phyloP scores from a whole-genome alignment of 169 alveolate genomes.

The Pseudocohnilembus persalinus region DNA sequence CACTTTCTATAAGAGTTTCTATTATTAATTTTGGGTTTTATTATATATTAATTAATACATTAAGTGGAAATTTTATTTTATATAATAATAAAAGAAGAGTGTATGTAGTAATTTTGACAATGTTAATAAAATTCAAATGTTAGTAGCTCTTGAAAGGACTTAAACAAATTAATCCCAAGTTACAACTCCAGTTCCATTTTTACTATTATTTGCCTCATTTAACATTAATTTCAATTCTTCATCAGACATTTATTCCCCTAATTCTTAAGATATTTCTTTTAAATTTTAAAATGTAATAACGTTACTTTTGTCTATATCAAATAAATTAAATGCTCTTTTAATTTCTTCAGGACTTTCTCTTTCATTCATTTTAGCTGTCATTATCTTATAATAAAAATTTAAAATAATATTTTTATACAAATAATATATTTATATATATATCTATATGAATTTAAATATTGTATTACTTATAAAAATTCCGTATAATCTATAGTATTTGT shows the following conservation, averaged over 20 bases:
- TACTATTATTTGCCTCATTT: conserved; percentile 64
- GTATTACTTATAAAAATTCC: conserved; percentile 76
- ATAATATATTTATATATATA: too few species aligned
- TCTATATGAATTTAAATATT: too few species aligned
- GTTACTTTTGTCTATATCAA: conserved; percentile 44
- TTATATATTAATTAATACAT: neutral
- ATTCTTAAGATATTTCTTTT: conserved; percentile 73
- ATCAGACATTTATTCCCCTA: conserved; percentile 80
- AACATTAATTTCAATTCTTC: conserved; percentile 82
- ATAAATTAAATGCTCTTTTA: conserved; percentile 66
- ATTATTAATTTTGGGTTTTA: too few species aligned
- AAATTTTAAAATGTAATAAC: conserved; percentile 67
- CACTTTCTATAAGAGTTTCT: too few species aligned
- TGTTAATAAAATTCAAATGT: conserved; percentile 29
- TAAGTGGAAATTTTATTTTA: neutral
- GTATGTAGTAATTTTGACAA: neutral
- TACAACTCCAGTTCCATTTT: conserved; percentile 63
- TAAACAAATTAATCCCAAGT: conserved; percentile 55
- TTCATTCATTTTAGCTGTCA: conserved; percentile 78
- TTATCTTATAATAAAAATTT: conserved; percentile 27
- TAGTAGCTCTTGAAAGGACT: conserved; percentile 55
- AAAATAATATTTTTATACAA: too few species aligned
- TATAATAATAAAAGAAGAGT: too few species aligned
- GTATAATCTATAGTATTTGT: conserved; percentile 83
- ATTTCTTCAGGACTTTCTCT: conserved; percentile 67